Base-by-base conservation (phyloP, 1,284 basidiomycete species). In the Rhodotorula sp. region DNA sequence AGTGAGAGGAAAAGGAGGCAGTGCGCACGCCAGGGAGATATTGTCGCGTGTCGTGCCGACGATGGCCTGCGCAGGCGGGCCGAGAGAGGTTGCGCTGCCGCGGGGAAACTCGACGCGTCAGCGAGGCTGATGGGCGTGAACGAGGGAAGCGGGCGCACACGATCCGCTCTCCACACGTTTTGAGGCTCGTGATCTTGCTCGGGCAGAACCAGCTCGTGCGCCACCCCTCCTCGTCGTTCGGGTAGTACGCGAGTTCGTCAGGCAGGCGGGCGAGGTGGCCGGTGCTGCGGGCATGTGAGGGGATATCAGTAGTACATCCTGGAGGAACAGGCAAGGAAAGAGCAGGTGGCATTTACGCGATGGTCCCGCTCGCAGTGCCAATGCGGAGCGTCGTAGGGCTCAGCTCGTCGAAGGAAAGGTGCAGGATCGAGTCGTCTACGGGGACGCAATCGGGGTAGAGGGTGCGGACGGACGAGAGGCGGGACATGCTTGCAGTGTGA, bases 161-260 rank as follows among this genome's bases (percentile, higher is more conserved):
- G 19, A 75, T 41, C 7, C 67, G 48, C 1, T 69, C 44, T 3
- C 62, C 54, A 17, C 61, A 61, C 3, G 73, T 67, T 15, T 63
- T 27, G 3, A 76, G 56, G 2, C 64, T 67, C 0, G 75, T 76
- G 46, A 76, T 68, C 51, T 64, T 62, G 36, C 51, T 56, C 34
- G 70, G 61, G n/a, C 72, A 65, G 39, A 63, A 51, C 70, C 69
- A 75, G 34, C 62, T 61, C 19, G 67, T 72, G 37, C 75, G 56
- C 58, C 66, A 76, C 1, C 66, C 64, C 27, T 72, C 62, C 54
- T 72, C 72, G 70, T 76, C 75, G 67, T 75, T 72, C 15, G 75
- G 75, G 37, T 64, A 76, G 36, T 65, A 69, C 25, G 51, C 57
- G 4, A 25, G 36, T 27, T 63, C 67, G 10, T 74, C 64, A 0